phyloP scores from a whole-genome alignment of 345 rosid species.

The Eucalyptus polybractea region DNA sequence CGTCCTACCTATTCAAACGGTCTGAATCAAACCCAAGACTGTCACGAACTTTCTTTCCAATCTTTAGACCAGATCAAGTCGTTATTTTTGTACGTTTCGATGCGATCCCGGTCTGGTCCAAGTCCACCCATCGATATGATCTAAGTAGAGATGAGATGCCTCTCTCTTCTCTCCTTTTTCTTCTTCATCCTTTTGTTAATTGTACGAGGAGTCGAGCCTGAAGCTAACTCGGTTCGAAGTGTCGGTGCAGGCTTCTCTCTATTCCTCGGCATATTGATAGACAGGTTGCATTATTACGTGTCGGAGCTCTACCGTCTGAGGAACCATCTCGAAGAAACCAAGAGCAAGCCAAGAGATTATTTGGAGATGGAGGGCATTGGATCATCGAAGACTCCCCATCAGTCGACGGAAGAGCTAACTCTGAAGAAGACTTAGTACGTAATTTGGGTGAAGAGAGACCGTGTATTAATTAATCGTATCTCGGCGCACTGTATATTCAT shows the following conservation, averaged over 20 bases:
- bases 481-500: not conserved
- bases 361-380: not conserved
- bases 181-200: not conserved
- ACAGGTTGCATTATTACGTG: not conserved
- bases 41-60: not conserved
- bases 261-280: not conserved
- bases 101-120: not conserved
- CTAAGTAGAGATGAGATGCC: not conserved
- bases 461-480: not conserved
- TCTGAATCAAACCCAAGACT: not conserved
- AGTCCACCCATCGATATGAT: not conserved
- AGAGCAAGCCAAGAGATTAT: not conserved
- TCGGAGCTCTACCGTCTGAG: not conserved
- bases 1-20: not conserved
- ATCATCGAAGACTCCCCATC: not conserved
- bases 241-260: constrained; percentile 14
- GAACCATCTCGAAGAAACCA: not conserved
- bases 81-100: not conserved
- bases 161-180: not conserved
- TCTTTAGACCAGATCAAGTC: not conserved
- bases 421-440: not conserved
- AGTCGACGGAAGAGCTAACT: not conserved
- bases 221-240: not conserved
- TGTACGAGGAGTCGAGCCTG: not conserved
- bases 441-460: not conserved